Conservation (phyloP, 2,329 filamentous ascomycete species). For the Macrophomina pseudophaseolina region DNA sequence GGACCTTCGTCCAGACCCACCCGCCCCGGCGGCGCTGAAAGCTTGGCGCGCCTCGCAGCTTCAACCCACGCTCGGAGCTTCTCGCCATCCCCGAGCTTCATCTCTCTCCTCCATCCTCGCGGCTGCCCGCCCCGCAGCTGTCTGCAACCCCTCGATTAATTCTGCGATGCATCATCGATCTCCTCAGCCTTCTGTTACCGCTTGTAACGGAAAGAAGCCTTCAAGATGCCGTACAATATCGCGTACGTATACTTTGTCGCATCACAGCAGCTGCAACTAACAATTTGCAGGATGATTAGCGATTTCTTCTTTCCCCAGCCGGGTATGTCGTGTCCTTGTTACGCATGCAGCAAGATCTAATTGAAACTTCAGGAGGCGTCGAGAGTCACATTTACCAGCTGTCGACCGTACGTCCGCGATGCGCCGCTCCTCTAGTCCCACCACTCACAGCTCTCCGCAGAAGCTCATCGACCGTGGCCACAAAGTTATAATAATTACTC, state of each 20-base stretch:
- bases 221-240: conserved; percentile 71
- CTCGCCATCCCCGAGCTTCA: conserved; percentile 12
- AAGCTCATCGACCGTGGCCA: conserved; percentile 97
- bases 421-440: neutral
- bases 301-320: conserved; percentile 99
- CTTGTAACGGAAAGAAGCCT: conserved; percentile 20
- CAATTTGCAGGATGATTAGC: conserved; percentile 78
- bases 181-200: conserved; percentile 13
- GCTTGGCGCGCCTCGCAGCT: conserved; percentile 8
- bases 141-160: conserved; percentile 5
- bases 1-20: conserved; percentile 21
- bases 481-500: conserved; percentile 97
- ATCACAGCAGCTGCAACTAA: conserved; percentile 31
- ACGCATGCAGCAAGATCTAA: neutral
- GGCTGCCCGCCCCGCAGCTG: conserved; percentile 8
- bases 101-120: neutral
- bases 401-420: conserved; percentile 63
- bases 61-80: neutral
- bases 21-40: neutral
- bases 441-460: conserved; percentile 40
- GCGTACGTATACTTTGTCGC: conserved; percentile 55
- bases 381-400: conserved; percentile 99
- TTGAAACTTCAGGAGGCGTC: conserved; percentile 68
- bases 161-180: conserved; percentile 33
- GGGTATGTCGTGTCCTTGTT: conserved; percentile 49